Evolutionary conservation across 495 filamentous ascomycete species (phyloP), one percentile per base, ranked within the genome.

Genomic region (Aspergillus panamensis): DNA sequence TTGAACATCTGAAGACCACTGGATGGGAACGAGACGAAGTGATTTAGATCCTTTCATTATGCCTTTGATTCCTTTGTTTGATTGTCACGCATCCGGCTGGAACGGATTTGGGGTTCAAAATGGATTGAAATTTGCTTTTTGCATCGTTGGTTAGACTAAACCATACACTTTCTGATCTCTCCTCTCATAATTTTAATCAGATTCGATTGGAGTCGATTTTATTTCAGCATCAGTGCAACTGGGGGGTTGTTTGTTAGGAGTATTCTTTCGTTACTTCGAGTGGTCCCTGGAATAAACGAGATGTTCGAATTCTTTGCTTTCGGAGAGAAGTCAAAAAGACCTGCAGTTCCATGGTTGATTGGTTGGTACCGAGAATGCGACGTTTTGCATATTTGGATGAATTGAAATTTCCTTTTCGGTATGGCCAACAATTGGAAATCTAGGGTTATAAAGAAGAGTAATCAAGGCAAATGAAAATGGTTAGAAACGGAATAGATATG

Each of bases 21-120:
- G 94, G 94, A 6, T 97, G 89, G 84, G 91, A 97, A 65, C 75
- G 94, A 17, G 69, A 84, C 2, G 95, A 97, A 21, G 84, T 96
- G 17, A 82, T 93, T 56, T 88, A 77, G 82, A 1, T 13, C 5
- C 3, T 10, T 56, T 7, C 14, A 19, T 55, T 31, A n/a, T 25
- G 21, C 16, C 17, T 48, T 59, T 48, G 29, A 19, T 21, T 29
- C 12, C 43, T 51, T 14, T n/a, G 13, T 20, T 19, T 25, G 35
- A 19, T 25, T n/a, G 39, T 16, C 25, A 29, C 25, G 9, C 25
- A 33, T 37, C 42, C 19, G 42, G 16, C 21, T 37, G 42, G 33
- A 40, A 40, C 50, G 19, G 50, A 53, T 39, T 51, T 51, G 9
- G 17, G 6, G 14, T 6, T 16, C 7, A 31, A 51, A 39, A 13